Percentiles rank a stretch among this genome's conserved stretches.
Evolutionary conservation across 1,139 yeast species (phyloP).

Genomic region (Pichia sp.): DNA sequence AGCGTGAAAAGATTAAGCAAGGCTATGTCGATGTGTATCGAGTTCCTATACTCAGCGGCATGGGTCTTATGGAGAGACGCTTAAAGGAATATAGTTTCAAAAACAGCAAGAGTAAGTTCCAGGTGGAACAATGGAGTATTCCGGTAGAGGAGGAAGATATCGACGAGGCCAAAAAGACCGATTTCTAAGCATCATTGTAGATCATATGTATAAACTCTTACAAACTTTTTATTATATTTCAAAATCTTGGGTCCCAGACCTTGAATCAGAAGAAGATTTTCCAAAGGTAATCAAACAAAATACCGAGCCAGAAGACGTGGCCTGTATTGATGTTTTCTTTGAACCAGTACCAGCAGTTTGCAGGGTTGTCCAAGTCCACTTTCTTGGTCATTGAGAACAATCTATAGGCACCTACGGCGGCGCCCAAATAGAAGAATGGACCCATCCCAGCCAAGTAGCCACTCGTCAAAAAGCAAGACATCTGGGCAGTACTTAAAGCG

Average conservation of each 20-base stretch:
- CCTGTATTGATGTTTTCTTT: constrained; percentile 78
- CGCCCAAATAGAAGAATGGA: constrained; percentile 71
- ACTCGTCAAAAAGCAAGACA: constrained; percentile 58
- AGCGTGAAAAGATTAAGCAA: constrained; percentile 76
- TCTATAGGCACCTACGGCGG: constrained; percentile 65
- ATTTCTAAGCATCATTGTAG: constrained; percentile 1
- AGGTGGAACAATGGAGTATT: constrained; percentile 88
- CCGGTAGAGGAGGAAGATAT: constrained; percentile 79
- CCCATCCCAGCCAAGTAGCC: constrained; percentile 84
- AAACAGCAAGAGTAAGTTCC: constrained; percentile 77
- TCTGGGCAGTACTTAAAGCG: constrained; percentile 62
- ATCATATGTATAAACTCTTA: neutral
- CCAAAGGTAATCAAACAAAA: constrained; percentile 62
- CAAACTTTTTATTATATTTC: neutral
- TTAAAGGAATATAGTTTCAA: constrained; percentile 81
- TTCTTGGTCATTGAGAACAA: constrained; percentile 59
- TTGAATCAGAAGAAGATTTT: constrained; percentile 9
- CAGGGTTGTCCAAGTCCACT: constrained; percentile 77
- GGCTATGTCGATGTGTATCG: constrained; percentile 78
- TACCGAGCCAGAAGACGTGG: constrained; percentile 69
- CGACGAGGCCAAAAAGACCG: constrained; percentile 24
- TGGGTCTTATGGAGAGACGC: constrained; percentile 75
- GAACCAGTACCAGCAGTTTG: constrained; percentile 78
- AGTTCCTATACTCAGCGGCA: constrained; percentile 66
- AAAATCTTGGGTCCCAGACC: neutral